Conservation (phyloP, 2,329 filamentous ascomycete genomes). For the Anisogramma anomala region DNA sequence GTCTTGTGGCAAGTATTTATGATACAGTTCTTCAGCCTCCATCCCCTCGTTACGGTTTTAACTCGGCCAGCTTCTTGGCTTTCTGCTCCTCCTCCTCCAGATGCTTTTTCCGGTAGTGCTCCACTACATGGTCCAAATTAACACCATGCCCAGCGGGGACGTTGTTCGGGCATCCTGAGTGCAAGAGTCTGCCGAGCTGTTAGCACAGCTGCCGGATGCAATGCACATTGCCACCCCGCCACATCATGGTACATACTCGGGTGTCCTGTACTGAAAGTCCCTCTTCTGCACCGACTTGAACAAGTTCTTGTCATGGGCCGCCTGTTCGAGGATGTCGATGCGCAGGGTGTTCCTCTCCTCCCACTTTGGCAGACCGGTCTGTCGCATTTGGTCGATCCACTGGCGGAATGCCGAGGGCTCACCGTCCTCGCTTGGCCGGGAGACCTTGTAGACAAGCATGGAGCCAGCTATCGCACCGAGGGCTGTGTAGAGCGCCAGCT, state of each 20-base stretch:
- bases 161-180: conserved; percentile 39
- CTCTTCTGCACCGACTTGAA: conserved; percentile 34
- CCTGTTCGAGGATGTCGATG: conserved; percentile 42
- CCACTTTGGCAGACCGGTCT: conserved; percentile 37
- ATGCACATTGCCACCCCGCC: background rate
- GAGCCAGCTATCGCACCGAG: conserved; percentile 33
- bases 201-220: background rate
- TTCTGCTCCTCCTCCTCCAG: conserved; percentile 45
- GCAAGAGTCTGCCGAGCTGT: conserved; percentile 32
- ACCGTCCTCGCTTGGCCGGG: conserved; percentile 37
- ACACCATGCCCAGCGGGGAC: conserved; percentile 42
- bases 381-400: conserved; percentile 33
- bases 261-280: conserved; percentile 42
- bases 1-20: too few species aligned
- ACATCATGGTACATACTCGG: conserved; percentile 37
- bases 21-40: background rate
- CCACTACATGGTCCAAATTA: conserved; percentile 44
- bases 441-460: conserved; percentile 36
- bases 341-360: conserved; percentile 41
- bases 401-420: conserved; percentile 35
- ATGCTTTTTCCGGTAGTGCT: conserved; percentile 45
- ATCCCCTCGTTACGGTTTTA: conserved; percentile 23
- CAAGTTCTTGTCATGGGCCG: conserved; percentile 45
- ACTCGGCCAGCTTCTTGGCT: conserved; percentile 32
- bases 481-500: conserved; percentile 39